A percentile compares a stretch with the other conserved stretches of the same genome.
Evolutionary conservation across 352 stramenopile species (phyloP).

Genomic region (Poterioochromonas sp.): DNA sequence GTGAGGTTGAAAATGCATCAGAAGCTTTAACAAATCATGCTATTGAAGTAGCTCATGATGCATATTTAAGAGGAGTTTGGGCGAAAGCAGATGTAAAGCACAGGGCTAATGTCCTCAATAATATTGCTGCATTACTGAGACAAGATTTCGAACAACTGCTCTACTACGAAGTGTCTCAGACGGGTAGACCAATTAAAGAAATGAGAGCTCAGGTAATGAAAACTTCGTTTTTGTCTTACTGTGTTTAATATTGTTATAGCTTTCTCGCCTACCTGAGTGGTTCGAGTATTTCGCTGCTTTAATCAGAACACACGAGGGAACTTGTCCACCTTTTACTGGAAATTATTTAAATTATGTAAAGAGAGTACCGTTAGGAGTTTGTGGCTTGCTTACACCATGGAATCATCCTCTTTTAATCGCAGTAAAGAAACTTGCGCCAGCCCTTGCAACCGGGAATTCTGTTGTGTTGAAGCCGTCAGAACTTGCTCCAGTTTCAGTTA

Average conservation of each 20-base stretch:
- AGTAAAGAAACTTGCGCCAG: constrained; percentile 75
- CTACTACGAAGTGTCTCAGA: constrained; percentile 49
- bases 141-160: constrained; percentile 41
- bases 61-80: constrained; percentile 47
- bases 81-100: constrained; percentile 43
- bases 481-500: constrained; percentile 59
- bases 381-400: constrained; percentile 59
- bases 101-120: background rate
- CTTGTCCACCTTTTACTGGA: constrained; percentile 56
- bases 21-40: background rate
- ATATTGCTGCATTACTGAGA: constrained; percentile 3
- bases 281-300: constrained; percentile 68
- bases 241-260: background rate
- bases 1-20: background rate
- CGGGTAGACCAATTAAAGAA: constrained; percentile 47
- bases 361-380: constrained; percentile 56
- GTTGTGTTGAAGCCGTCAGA: constrained; percentile 76
- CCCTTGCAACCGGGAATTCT: constrained; percentile 60
- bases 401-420: constrained; percentile 67
- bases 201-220: constrained; percentile 29
- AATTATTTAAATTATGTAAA: constrained; percentile 45
- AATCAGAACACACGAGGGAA: constrained; percentile 58
- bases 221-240: constrained; percentile 27
- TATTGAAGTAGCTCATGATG: background rate
- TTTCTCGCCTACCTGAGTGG: constrained; percentile 54